Percentiles rank a stretch among this genome's conserved stretches.
phyloP scores from a whole-genome alignment of 2,329 filamentous ascomycete genomes.

The Paecilomyces variotii region DNA sequence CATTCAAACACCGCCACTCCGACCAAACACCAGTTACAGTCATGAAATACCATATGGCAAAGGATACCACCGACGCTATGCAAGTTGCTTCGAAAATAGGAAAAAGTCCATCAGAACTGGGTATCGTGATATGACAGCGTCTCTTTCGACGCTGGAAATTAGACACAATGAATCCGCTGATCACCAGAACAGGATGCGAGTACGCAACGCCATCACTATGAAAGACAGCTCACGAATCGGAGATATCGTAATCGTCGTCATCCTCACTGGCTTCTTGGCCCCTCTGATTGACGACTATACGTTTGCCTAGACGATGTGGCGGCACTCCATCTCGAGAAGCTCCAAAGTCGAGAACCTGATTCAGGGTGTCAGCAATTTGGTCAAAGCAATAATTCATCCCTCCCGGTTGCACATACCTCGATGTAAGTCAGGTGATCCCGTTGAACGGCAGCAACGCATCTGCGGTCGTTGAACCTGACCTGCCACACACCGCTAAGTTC shows the following conservation, averaged over 20 bases:
- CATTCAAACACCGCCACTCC: constrained; percentile 5
- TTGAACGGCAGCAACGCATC: constrained; percentile 95
- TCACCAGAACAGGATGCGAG: background rate
- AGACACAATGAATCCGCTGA: background rate
- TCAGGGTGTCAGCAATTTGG: constrained; percentile 9
- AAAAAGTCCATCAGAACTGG: constrained; percentile 23
- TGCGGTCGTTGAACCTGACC: constrained; percentile 90
- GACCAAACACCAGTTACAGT: constrained; percentile 25
- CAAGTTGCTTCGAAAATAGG: constrained; percentile 23
- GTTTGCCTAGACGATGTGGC: constrained; percentile 65
- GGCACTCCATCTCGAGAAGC: constrained; percentile 82
- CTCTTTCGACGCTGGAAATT: background rate
- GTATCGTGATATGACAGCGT: constrained; percentile 23
- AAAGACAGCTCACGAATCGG: constrained; percentile 14
- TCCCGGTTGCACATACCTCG: constrained; percentile 56
- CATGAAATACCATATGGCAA: constrained; percentile 25
- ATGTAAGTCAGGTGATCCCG: constrained; percentile 88
- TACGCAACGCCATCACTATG: background rate
- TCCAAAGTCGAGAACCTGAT: constrained; percentile 91
- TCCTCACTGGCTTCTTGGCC: constrained; percentile 30
- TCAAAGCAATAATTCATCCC: constrained; percentile 1
- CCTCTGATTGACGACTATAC: constrained; percentile 50
- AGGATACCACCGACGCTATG: constrained; percentile 33
- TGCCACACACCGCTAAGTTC: constrained; percentile 98
- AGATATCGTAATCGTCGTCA: constrained; percentile 23